Percentiles rank a stretch among this genome's conserved stretches.
Conservation (phyloP, 2,329 filamentous ascomycete genomes). For the Plectosphaerella sp. region DNA sequence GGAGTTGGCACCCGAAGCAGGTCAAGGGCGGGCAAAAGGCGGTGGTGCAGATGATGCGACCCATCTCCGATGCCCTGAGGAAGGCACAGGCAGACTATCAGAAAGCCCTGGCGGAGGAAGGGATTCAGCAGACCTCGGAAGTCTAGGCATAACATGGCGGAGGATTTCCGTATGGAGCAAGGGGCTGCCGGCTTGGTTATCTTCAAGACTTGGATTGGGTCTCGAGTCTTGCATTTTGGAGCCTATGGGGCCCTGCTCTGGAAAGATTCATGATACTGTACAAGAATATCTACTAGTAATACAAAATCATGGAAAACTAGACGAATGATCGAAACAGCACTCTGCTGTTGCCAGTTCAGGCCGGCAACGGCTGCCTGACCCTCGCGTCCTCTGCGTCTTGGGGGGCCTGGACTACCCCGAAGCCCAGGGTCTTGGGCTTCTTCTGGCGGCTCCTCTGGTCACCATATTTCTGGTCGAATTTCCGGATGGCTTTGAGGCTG, state of each 20-base stretch:
- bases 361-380: constrained; percentile 25
- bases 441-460: constrained; percentile 64
- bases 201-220: too few relatives aligned
- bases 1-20: constrained; percentile 57
- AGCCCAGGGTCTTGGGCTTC: constrained; percentile 52
- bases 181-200: too few relatives aligned
- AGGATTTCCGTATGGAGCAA: too few relatives aligned
- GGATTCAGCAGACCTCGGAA: constrained; percentile 43
- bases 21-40: constrained; percentile 72
- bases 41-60: constrained; percentile 71
- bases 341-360: neutral
- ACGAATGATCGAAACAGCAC: too few relatives aligned
- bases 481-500: constrained; percentile 77
- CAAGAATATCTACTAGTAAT: too few relatives aligned
- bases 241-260: too few relatives aligned
- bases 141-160: constrained; percentile 11
- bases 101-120: constrained; percentile 64
- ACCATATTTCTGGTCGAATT: constrained; percentile 94
- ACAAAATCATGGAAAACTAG: too few relatives aligned
- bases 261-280: too few relatives aligned
- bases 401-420: constrained; percentile 40
- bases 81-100: constrained; percentile 69
- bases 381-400: constrained; percentile 39
- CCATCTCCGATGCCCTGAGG: constrained; percentile 66
- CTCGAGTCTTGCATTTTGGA: too few relatives aligned